Evolutionary conservation across 2,329 filamentous ascomycete genomes (phyloP), one percentile per base, ranked within the genome.

Genomic region (Fusarium lateritium): DNA sequence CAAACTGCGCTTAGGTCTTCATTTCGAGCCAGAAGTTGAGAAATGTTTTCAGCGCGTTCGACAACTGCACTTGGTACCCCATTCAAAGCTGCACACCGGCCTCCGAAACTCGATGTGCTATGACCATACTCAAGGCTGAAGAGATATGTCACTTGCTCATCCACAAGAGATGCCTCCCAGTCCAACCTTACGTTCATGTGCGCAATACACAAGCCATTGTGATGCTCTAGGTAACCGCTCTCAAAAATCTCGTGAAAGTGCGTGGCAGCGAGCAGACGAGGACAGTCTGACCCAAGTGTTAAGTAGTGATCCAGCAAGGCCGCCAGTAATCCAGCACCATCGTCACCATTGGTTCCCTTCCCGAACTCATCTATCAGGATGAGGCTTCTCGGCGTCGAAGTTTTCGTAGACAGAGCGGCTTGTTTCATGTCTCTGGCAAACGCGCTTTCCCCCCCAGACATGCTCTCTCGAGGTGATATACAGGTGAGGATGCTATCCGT

Each of bases 311-410:
- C 79, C 17, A 92, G 79, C 8, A 90, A 79, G 3, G 88, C 88
- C 24, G 85, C 81, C 43, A 89, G 79, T 15, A 91, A 77, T 1
- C 88, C 89, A 2, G 86, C 84, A 8, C 88, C 89, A 72, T 90
- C 87, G 57, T 85, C 80, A 10, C 81, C 76, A 50, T 85, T 86
- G 0, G 89, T 91, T 4, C 89, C 89, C 75, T 90, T 91, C 2
- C 89, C 89, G 73, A 99, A 98, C 75, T 99, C 96, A 73, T 99
- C 96, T 44, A 98, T 89, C n/a, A 99, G 83, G 2, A 99, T 78
- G 7, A 99, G 83, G 74, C 93, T 98, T 47, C 89, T 87, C 14
- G 86, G 83, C 0, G 94, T 97, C 6, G 91, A 89, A 54, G 93
- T 86, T 60, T 87, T 92, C 50, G 96, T 83, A 0, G 92, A 89